Conservation (phyloP, 2,329 filamentous ascomycete species). For the Fusarium decemcellulare region DNA sequence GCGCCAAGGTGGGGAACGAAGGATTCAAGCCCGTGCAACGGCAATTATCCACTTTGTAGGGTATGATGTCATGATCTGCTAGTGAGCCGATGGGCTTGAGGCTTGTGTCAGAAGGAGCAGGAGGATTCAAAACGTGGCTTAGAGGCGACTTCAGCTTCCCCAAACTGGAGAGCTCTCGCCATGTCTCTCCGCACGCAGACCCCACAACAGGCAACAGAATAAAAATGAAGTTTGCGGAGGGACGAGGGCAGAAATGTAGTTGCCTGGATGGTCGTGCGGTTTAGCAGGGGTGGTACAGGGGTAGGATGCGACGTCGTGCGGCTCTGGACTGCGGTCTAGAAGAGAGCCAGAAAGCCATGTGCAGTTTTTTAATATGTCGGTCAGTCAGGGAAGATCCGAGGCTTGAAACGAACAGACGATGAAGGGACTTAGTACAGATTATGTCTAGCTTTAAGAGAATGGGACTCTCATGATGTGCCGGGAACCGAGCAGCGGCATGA, state of each 20-base stretch:
- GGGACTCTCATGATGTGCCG: background rate
- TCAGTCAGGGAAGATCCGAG: background rate
- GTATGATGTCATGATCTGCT: background rate
- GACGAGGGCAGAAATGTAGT: conserved; percentile 10
- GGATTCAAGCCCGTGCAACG: too few relatives aligned
- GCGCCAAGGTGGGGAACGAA: too few relatives aligned
- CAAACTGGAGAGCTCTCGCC: background rate
- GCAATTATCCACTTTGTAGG: too few relatives aligned
- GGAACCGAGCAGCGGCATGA: background rate
- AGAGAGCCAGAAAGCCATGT: background rate
- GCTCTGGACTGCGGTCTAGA: conserved; percentile 13
- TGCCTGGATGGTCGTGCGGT: conserved; percentile 25
- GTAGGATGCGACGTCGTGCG: conserved; percentile 30
- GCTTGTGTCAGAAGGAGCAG: background rate
- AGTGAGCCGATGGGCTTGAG: background rate
- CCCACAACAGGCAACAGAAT: conserved; percentile 37
- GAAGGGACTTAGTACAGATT: background rate
- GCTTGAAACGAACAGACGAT: background rate
- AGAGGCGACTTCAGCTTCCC: background rate
- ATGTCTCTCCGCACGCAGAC: conserved; percentile 6
- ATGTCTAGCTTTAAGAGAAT: background rate
- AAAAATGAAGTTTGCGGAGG: conserved; percentile 4
- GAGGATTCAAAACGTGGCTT: background rate
- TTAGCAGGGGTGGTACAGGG: background rate
- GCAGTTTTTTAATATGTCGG: background rate